Evolutionary conservation across 805 yeast species (phyloP), one percentile per base, ranked within the genome.

Genomic region (Yamadazyma sp.): DNA sequence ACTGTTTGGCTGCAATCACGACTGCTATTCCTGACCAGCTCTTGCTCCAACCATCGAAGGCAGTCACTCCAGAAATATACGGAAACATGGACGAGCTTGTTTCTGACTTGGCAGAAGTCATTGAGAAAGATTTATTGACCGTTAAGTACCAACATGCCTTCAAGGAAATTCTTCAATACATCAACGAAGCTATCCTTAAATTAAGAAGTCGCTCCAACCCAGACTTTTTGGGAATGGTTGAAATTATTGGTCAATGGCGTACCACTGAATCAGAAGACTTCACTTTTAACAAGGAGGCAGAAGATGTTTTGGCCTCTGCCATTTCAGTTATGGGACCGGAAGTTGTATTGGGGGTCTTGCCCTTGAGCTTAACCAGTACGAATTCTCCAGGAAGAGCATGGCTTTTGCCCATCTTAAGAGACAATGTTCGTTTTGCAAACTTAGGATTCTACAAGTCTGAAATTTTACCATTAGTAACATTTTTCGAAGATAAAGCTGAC

Each of bases 381-480:
- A 61, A 65, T 21, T 70, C 73, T 28, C 74, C 81, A n/a, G 97
- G 97, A 31, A 78, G 98, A 57, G 97, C 97, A 31, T 93, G 98
- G 97, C 55, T 93, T 50, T 73, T 93, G 47, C 99, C 99, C 8
- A 58, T 93, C 22, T 73, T 93, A 44, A 82, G 97, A 64, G 97
- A 90, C 52, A 80, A 86, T 52, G 84, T 88, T 18, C 75, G 81
- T 50, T 75, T 78, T 51, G 83, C 97, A 2, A 71, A 73, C 32
- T 67, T 93, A 39, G 66, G 73, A 0, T 86, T 71, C 55, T 93
- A 78, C 61, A 71, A 75, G 41, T 60, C 62, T 15, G 69, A 80
- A 25, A 73, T 93, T 36, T 59, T 84, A 11, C 98, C 98, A 18
- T 59, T 82, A 26, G 73, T 72, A 33, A 69, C 70, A 26, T 64